Evolutionary conservation across 2,329 filamentous ascomycete genomes (phyloP).

Genomic region (Incumbomyces lentus): DNA sequence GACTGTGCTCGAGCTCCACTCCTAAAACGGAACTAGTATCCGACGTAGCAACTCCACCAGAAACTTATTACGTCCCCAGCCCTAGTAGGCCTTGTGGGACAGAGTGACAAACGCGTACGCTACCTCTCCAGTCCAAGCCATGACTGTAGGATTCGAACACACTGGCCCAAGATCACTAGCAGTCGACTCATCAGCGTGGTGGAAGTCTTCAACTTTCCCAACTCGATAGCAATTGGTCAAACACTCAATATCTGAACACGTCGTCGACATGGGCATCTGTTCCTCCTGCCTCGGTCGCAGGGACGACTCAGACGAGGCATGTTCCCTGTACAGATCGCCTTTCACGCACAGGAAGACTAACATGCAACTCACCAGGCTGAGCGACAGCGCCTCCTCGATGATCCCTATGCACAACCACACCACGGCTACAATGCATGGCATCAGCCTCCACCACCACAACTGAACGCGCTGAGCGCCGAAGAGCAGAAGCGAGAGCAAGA

Average conservation of each 20-base stretch:
- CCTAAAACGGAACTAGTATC: no score
- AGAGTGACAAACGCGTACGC: no score
- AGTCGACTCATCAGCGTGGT: neutral
- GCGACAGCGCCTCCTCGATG: conserved; percentile 19
- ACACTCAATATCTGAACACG: neutral
- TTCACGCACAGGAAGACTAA: no score
- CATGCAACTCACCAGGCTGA: conserved; percentile 13
- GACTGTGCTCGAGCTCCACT: no score
- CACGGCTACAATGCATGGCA: conserved; percentile 19
- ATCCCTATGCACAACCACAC: conserved; percentile 9
- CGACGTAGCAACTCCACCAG: no score
- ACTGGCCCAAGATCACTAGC: neutral
- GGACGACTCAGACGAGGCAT: conserved; percentile 14
- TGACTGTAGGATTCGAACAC: neutral
- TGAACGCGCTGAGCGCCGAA: conserved; percentile 16
- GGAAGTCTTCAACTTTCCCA: neutral
- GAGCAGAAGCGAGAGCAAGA: conserved; percentile 20
- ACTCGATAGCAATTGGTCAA: neutral
- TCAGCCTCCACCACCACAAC: conserved; percentile 9
- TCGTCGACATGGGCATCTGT: conserved; percentile 18
- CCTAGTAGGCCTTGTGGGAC: no score
- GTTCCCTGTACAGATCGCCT: neutral
- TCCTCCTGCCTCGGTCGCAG: conserved; percentile 20
- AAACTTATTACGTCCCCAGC: no score
- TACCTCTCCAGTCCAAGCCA: neutral